A percentile compares a stretch with the other conserved stretches of the same genome.
phyloP scores from a whole-genome alignment of 2,329 filamentous ascomycete genomes.

The Plenodomus tracheiphilus region DNA sequence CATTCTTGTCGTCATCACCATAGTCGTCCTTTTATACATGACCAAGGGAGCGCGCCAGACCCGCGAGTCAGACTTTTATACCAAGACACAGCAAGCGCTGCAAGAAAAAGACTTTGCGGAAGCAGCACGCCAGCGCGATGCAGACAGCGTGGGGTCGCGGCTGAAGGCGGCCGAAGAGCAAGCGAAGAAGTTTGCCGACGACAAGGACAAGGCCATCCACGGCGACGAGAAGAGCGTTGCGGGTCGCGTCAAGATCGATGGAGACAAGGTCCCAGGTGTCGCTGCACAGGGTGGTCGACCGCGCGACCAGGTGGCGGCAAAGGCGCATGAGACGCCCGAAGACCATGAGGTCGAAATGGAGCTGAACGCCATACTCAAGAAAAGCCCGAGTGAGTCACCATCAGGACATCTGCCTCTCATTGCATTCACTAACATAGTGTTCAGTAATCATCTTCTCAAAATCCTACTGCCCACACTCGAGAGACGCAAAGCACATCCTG shows the following conservation, averaged over 20 bases:
- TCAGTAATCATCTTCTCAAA: slow-evolving; percentile 96
- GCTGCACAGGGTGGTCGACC: slow-evolving; percentile 51
- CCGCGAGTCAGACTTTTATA: slow-evolving; percentile 60
- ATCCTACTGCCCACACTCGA: slow-evolving; percentile 85
- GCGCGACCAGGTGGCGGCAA: slow-evolving; percentile 44
- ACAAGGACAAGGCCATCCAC: slow-evolving; percentile 60
- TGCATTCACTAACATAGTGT: background rate
- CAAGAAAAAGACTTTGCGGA: slow-evolving; percentile 42
- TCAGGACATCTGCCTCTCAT: background rate
- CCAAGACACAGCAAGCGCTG: slow-evolving; percentile 59
- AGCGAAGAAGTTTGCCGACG: slow-evolving; percentile 69
- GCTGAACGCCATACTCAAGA: slow-evolving; percentile 79
- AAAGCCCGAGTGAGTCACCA: slow-evolving; percentile 68
- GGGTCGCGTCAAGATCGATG: slow-evolving; percentile 56
- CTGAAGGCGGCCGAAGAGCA: slow-evolving; percentile 70
- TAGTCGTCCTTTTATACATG: slow-evolving; percentile 74
- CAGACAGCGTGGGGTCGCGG: slow-evolving; percentile 61
- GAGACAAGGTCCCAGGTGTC: slow-evolving; percentile 45
- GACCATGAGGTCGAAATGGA: slow-evolving; percentile 69
- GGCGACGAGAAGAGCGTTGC: slow-evolving; percentile 55
- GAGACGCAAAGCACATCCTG: slow-evolving; percentile 81
- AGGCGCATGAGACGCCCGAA: slow-evolving; percentile 58
- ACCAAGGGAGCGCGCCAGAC: slow-evolving; percentile 62
- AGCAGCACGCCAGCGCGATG: slow-evolving; percentile 51
- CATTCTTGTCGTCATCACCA: slow-evolving; percentile 64